A percentile compares a stretch with the other conserved stretches of the same genome.
phyloP scores from a whole-genome alignment of 371 early-diverging fungal genomes.

The Dichotomocladium elegans region DNA sequence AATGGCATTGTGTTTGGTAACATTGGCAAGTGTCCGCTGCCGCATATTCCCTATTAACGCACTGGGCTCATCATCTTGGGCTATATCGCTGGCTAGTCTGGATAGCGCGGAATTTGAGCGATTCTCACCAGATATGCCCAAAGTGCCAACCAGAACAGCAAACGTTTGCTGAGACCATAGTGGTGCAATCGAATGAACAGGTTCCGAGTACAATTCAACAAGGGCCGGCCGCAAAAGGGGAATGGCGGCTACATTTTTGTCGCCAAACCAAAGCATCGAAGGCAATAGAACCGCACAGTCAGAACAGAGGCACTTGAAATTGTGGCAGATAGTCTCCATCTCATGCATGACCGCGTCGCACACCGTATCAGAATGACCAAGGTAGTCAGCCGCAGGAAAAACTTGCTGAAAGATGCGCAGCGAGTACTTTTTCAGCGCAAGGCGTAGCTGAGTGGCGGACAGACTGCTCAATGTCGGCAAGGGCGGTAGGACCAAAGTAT shows the following conservation, averaged over 20 bases:
- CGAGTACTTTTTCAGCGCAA: constrained; percentile 29
- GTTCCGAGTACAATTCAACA: constrained; percentile 33
- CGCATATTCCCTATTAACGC: neutral
- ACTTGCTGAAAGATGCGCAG: constrained; percentile 38
- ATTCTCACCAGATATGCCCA: neutral
- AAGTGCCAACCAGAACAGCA: constrained; percentile 18
- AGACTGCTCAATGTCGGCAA: neutral
- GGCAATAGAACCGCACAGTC: constrained; percentile 38
- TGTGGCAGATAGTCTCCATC: constrained; percentile 31
- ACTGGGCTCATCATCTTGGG: constrained; percentile 7
- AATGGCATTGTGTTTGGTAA: constrained; percentile 43
- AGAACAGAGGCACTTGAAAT: constrained; percentile 39
- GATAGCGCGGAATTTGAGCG: neutral
- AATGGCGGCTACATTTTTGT: constrained; percentile 18
- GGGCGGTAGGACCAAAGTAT: constrained; percentile 12
- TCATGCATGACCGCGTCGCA: constrained; percentile 24
- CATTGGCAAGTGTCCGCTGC: constrained; percentile 10
- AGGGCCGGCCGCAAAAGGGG: constrained; percentile 20
- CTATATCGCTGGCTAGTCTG: neutral
- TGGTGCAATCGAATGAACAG: constrained; percentile 24
- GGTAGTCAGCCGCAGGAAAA: constrained; percentile 36
- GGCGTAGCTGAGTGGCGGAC: constrained; percentile 11
- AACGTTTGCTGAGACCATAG: constrained; percentile 41
- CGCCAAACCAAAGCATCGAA: constrained; percentile 41
- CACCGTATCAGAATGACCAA: constrained; percentile 31